phyloP scores from a whole-genome alignment of 805 yeast genomes.

The Saturnispora serradocipensis region DNA sequence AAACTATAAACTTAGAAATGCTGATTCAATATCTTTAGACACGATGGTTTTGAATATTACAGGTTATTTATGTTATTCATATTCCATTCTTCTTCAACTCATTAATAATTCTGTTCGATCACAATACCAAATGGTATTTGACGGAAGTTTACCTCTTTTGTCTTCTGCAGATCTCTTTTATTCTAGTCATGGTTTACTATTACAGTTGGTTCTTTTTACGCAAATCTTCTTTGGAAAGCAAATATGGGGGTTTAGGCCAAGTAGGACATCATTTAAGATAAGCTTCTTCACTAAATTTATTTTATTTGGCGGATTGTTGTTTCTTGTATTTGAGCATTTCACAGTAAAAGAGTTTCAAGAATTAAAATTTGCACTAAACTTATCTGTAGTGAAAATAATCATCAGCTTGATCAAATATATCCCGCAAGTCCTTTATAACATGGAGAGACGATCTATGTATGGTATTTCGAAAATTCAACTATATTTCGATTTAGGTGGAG shows the following conservation, averaged over 20 bases:
- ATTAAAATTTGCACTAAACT: slow-evolving; percentile 31
- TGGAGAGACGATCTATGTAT: slow-evolving; percentile 33
- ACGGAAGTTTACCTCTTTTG: slow-evolving; percentile 33
- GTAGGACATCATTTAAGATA: slow-evolving; percentile 22
- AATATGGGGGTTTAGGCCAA: slow-evolving; percentile 27
- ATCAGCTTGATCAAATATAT: slow-evolving; percentile 40
- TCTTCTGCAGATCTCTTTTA: slow-evolving; percentile 38
- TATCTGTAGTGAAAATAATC: slow-evolving; percentile 37
- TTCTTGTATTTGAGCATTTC: slow-evolving; percentile 12
- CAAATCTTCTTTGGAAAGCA: slow-evolving; percentile 31
- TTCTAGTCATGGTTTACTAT: slow-evolving; percentile 36
- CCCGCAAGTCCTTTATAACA: slow-evolving; percentile 39
- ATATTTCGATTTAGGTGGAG: slow-evolving; percentile 35
- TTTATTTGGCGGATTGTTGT: slow-evolving; percentile 11
- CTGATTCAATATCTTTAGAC: slow-evolving; percentile 44
- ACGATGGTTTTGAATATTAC: slow-evolving; percentile 36
- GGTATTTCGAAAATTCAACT: slow-evolving; percentile 37
- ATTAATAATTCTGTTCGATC: slow-evolving; percentile 27
- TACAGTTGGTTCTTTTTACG: slow-evolving; percentile 31
- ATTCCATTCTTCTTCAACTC: slow-evolving; percentile 36
- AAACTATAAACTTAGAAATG: slow-evolving; percentile 31
- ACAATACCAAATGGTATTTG: slow-evolving; percentile 23
- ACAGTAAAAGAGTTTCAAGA: slow-evolving; percentile 15
- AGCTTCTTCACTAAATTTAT: slow-evolving; percentile 16
- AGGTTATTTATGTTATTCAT: slow-evolving; percentile 38